These are phyloP conservation scores for Fusarium fujikuroi DNA, from an alignment of 2,329 filamentous ascomycete genomes.

Conservation along the genomic window DNA sequence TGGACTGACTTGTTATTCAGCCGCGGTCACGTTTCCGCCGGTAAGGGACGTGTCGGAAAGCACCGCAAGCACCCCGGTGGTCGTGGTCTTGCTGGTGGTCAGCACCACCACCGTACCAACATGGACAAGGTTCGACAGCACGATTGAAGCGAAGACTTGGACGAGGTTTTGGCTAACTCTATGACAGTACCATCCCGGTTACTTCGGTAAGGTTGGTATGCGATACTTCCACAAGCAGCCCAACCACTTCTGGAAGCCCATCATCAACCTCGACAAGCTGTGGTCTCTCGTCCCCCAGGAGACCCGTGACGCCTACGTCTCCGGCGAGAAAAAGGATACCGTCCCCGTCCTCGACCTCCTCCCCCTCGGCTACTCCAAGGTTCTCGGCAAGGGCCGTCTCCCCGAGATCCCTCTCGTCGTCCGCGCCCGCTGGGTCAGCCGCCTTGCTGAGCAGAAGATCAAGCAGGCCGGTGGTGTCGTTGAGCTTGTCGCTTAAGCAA, in stretches of 20 bases:
- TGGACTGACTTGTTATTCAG: slow-evolving; percentile 58
- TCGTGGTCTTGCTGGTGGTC: slow-evolving; percentile 95
- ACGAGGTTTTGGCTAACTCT: slow-evolving; percentile 43
- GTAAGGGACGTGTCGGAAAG: slow-evolving; percentile 98
- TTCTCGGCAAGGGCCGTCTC: slow-evolving; percentile 97
- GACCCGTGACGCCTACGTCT: slow-evolving; percentile 91
- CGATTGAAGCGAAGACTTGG: slow-evolving; percentile 29
- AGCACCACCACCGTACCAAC: slow-evolving; percentile 79
- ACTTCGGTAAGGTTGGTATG: slow-evolving; percentile 98
- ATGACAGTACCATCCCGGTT: slow-evolving; percentile 91
- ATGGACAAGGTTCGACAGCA: slow-evolving; percentile 80
- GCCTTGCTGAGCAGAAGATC: slow-evolving; percentile 98
- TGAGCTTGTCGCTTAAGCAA: slow-evolving; percentile 85
- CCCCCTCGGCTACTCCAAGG: slow-evolving; percentile 96
- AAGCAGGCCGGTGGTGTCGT: slow-evolving; percentile 96
- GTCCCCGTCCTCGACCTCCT: slow-evolving; percentile 98
- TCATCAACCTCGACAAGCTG: slow-evolving; percentile 99
- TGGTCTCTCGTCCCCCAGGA: slow-evolving; percentile 95
- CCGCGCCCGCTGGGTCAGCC: slow-evolving; percentile 93
- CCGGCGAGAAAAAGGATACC: slow-evolving; percentile 83
- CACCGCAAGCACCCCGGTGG: slow-evolving; percentile 91
- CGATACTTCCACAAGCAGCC: slow-evolving; percentile 95
- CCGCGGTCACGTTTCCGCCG: slow-evolving; percentile 98
- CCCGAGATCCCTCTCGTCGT: slow-evolving; percentile 94
- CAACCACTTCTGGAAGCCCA: slow-evolving; percentile 98